Evolutionary conservation across 208 protist species (phyloP), one percentile per base, ranked within the genome.

Genomic region (Acanthamoeba lenticulata): DNA sequence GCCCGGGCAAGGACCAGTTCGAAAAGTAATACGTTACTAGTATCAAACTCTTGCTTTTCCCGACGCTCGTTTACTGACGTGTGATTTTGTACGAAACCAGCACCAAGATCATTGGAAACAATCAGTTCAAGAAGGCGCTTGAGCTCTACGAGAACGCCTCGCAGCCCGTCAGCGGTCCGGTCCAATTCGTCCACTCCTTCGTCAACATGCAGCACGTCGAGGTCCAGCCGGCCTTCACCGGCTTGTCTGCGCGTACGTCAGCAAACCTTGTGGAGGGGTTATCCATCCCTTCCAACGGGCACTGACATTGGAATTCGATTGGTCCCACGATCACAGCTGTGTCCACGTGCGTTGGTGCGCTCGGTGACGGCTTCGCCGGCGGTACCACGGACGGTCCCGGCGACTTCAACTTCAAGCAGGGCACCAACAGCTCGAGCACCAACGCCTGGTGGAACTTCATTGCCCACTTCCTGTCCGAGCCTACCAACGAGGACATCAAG

Each of bases 401-500:
- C 86, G 94, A 72, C 29, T 97, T 97, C 47, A 83, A 96, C 92
- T 97, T 97, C 36, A 79, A 91, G 34, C 96, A 97, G 94, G 95
- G 92, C 60, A 88, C 89, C n/a, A 96, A 96, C 36, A 94, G 44
- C 40, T 94, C 94, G 24, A 83, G 45, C 62, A 92, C 91, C 47
- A 96, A 96, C 62, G 36, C 77, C 29, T 96, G 94, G 65, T 97
- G 96, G 96, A 94, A 96, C 62, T 69, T 94, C 27, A 81, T 97
- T 29, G 36, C 74, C 42, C 42, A 52, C n/a, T 96, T 96, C 57
- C 93, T 96, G 24, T 74, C 94, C 17, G 27, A 44, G 21, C 95
- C 95, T 49, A 94, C 90, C 21, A 24, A 62, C 44, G 90, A 96
- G 21, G 93, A 96, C 83, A 95, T 95, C 40, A 21, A 47, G 32